Evolutionary conservation across 192 early-diverging fungal species (phyloP), one percentile per base, ranked within the genome.

Genomic region (Entrophospora sp.): DNA sequence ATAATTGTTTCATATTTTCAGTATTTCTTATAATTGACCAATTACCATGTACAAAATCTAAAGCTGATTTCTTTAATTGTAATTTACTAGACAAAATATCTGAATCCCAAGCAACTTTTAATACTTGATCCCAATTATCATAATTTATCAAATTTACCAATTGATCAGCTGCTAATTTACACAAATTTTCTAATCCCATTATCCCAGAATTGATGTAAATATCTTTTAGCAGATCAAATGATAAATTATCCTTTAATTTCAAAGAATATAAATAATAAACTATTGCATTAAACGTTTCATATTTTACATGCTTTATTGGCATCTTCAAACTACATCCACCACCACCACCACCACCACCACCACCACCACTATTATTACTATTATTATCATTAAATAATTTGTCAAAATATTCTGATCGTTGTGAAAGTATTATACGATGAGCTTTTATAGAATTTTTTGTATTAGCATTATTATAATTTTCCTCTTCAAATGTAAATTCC

Each of bases 81-180:
- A 45, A 22, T 28, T 53, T 53, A 28, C 24, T 28, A 31, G 25
- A 16, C 13, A 28, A 53, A 64, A 25, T 45, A 36, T 64, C 34
- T 3, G 28, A 34, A 22, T 48, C 51, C 64, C 46, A 66, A 40
- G 34, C 64, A 5, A 66, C 28, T 5, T 31, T 13, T 10, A 66
- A 66, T 5, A 66, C 6, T 22, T 42, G 32, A 66, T 66, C 49
- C 49, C 64, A 66, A 55, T 66, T 66, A 42, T 55, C 64, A 40
- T 14, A 16, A 30, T 22, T 38, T 2, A 53, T n/a, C 5, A 36
- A n/a, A 40, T 25, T 6, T 22, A 66, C 18, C 3, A 66, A 28
- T 32, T n/a, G 14, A 20, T 55, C 64, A 53, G 38, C 51, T n/a
- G 31, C 64, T 25, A 43, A 18, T 12, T 43, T 5, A 36, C 25